Evolutionary conservation across 331 rosid species (phyloP), one percentile per base, ranked within the genome.

Genomic region (Arachis monticola): DNA sequence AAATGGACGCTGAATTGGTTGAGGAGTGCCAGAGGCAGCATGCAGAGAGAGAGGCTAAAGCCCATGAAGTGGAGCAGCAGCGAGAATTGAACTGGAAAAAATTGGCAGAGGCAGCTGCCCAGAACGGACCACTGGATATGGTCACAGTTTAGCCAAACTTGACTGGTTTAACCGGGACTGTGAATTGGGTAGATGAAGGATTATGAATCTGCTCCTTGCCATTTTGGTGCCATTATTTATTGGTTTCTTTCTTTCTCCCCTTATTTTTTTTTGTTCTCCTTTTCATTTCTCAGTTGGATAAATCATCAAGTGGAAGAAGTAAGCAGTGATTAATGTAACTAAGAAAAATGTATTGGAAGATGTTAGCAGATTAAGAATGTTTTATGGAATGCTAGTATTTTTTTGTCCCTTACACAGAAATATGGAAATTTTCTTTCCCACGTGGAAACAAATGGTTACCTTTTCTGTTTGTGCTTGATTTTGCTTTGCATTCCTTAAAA

Each of bases 11-110:
- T 5, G 97, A 90, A 63, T 79, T 94, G 82, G 88, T 90, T 62
- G 99, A 92, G 65, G 99, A 94, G 80, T 94, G 97, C 72, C 92
- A 89, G 79, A 90, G 88, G 74, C 91, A 87, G 86, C 82, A 80
- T 45, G 84, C 78, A 69, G 96, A 92, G 87, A 86, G 60, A 83
- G 89, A 75, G 79, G 86, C 85, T 22, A 88, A 69, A 80, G 89
- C 97, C 51, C 79, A 70, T 60, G 96, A 94, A 40, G 82, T 83
- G 61, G 92, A 87, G 73, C 93, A 88, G 84, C 92, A 77, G 76
- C 87, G 97, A 64, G 86, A 87, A 74, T 77, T 82, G 87, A 88
- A 88, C 30, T 94, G 99, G 99, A 86, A 92, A 83, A 90, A 79
- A 77, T 77, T 94, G 80, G 88, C 96, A 35, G 99, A 94, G 42